phyloP scores from a whole-genome alignment of 306 rosid species.

The Cucurbita argyrosperma region DNA sequence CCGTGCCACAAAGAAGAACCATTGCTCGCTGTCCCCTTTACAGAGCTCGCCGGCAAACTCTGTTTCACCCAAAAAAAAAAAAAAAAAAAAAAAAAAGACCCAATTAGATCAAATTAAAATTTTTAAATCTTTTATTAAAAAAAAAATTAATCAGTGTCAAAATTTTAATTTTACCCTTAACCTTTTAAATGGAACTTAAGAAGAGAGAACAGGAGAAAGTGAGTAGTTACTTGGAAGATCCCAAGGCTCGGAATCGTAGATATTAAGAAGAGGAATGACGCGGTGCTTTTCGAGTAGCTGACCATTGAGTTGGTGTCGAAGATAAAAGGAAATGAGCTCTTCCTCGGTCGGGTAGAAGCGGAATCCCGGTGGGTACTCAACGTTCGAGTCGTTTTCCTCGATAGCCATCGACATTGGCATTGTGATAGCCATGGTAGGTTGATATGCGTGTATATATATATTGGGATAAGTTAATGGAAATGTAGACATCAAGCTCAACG shows the following conservation, averaged over 20 bases:
- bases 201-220: no score
- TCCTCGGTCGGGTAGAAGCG: conserved; percentile 88
- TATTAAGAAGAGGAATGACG: conserved; percentile 40
- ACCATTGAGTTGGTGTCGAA: conserved; percentile 40
- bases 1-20: conserved; percentile 69
- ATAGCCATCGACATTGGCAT: background rate
- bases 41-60: conserved; percentile 56
- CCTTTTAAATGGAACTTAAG: background rate
- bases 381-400: background rate
- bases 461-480: background rate
- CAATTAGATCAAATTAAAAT: no score
- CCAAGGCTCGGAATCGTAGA: conserved; percentile 61
- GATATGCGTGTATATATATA: background rate
- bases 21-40: conserved; percentile 63
- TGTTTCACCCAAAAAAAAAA: conserved; percentile 3
- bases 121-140: no score
- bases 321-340: conserved; percentile 67
- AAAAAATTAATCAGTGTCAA: no score
- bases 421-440: background rate
- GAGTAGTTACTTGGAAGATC: conserved; percentile 45
- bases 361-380: conserved; percentile 28
- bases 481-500: background rate
- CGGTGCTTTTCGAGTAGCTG: conserved; percentile 13
- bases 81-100: no score
- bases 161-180: no score